These are phyloP conservation scores for Pulicaria dysenterica DNA, from an alignment of 129 eudicot species.

Conservation along the genomic window DNA sequence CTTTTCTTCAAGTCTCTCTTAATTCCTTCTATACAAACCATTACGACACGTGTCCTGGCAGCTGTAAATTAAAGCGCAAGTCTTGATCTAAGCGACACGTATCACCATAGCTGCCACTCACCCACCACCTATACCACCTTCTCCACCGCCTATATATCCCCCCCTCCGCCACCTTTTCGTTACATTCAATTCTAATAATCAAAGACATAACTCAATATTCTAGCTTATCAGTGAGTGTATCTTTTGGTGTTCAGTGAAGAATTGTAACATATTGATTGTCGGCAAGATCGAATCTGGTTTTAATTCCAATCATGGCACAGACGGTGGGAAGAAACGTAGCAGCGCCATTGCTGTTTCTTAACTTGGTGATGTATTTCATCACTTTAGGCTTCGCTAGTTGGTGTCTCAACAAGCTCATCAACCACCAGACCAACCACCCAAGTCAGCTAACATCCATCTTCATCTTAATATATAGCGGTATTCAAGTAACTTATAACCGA, in stretches of 20 bases:
- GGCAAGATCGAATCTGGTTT: slow-evolving; percentile 15
- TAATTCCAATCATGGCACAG: slow-evolving; percentile 44
- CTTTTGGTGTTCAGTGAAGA: slow-evolving; percentile 21
- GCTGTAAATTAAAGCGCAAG: slow-evolving; percentile 19
- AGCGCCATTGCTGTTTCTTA: slow-evolving; percentile 84
- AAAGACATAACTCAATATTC: neutral
- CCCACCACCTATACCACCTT: slow-evolving; percentile 20
- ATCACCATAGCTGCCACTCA: slow-evolving; percentile 27
- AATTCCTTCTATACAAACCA: too few species aligned
- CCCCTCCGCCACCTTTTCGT: slow-evolving; percentile 15
- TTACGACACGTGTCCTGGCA: slow-evolving; percentile 32
- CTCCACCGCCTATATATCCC: slow-evolving; percentile 4
- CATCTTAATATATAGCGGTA: too few species aligned
- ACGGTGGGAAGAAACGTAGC: slow-evolving; percentile 76
- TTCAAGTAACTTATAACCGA: too few species aligned
- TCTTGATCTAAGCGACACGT: slow-evolving; percentile 18
- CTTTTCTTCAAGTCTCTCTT: neutral
- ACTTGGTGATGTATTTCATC: slow-evolving; percentile 70
- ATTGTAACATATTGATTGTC: neutral
- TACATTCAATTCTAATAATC: neutral
- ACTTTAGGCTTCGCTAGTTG: slow-evolving; percentile 82
- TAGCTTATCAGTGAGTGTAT: neutral
- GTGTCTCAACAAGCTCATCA: slow-evolving; percentile 72
- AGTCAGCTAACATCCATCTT: slow-evolving; percentile 39
- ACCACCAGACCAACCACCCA: slow-evolving; percentile 74